phyloP scores from a whole-genome alignment of 208 protist species.

The Wallacemonas sp. region DNA sequence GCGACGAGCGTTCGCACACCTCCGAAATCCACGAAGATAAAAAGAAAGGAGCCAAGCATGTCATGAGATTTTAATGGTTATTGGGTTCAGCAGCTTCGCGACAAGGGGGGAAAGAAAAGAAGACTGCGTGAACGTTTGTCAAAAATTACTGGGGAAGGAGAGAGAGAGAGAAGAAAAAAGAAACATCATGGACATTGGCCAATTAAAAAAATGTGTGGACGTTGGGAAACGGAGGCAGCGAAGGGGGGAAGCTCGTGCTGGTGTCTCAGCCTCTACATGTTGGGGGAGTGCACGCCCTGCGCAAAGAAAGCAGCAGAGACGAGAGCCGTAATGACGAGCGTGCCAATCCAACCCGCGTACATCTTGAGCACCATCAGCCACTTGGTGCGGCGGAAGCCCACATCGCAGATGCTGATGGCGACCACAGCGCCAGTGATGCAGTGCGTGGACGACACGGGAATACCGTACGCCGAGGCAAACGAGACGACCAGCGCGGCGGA shows the following conservation, averaged over 20 bases:
- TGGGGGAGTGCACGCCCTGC: conserved; percentile 68
- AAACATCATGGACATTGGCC: no score
- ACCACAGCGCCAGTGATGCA: conserved; percentile 88
- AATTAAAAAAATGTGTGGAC: no score
- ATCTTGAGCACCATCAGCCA: conserved; percentile 82
- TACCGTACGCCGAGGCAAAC: conserved; percentile 72
- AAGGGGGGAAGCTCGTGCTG: conserved; percentile 6
- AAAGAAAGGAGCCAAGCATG: background rate
- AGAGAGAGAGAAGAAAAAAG: conserved; percentile 10
- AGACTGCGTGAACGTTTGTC: background rate
- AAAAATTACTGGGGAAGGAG: background rate
- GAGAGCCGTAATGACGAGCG: conserved; percentile 52
- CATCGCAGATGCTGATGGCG: conserved; percentile 79
- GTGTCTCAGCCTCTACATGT: background rate
- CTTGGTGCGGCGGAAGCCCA: conserved; percentile 53
- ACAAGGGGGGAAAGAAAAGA: conserved; percentile 8
- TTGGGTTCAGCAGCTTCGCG: background rate
- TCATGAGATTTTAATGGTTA: background rate
- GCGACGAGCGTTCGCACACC: no score
- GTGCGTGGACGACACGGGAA: conserved; percentile 92
- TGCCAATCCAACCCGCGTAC: conserved; percentile 75
- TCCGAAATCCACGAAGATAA: no score
- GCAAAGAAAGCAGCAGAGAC: conserved; percentile 76
- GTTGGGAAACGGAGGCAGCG: background rate
- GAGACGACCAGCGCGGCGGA: conserved; percentile 76